A percentile compares a stretch with the other conserved stretches of the same genome.
Conservation (phyloP, 305 asterid species). For the Fraxinus albicans region DNA sequence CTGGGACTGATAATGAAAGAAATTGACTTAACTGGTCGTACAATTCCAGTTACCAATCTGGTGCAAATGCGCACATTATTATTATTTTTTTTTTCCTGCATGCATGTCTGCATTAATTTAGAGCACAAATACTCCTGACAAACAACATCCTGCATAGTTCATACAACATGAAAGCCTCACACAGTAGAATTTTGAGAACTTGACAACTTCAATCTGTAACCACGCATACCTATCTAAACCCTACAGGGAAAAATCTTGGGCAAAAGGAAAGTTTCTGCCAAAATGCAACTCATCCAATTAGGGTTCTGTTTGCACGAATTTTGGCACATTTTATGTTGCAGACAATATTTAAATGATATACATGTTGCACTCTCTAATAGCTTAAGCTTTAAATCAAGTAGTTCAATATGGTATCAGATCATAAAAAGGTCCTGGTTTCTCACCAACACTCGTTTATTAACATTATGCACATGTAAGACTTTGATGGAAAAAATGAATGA, state of each 20-base stretch:
- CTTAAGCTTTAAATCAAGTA: not conserved
- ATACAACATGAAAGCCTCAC: not conserved
- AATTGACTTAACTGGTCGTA: not conserved
- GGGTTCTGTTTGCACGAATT: slow-evolving; percentile 13
- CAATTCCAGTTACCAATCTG: slow-evolving; percentile 5
- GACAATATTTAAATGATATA: not conserved
- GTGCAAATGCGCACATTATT: not conserved
- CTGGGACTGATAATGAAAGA: not conserved
- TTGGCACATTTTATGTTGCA: slow-evolving; percentile 14
- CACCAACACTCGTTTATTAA: not conserved
- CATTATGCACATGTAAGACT: not conserved
- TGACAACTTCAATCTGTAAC: slow-evolving; percentile 12
- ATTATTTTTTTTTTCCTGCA: not conserved
- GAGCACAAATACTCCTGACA: not conserved
- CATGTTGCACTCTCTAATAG: not conserved
- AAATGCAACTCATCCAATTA: not conserved
- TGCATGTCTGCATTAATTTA: not conserved
- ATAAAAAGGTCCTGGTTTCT: not conserved
- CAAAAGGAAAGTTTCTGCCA: slow-evolving; percentile 1
- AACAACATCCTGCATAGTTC: not conserved
- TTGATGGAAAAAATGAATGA: not conserved
- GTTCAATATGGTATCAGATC: not conserved
- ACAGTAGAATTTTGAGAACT: slow-evolving; percentile 13
- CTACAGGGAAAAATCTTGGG: slow-evolving; percentile 11
- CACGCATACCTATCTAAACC: not conserved